These are phyloP conservation scores for Carex parvula DNA, from an alignment of 176 grass and related monocot genomes.

Conservation along the genomic window DNA sequence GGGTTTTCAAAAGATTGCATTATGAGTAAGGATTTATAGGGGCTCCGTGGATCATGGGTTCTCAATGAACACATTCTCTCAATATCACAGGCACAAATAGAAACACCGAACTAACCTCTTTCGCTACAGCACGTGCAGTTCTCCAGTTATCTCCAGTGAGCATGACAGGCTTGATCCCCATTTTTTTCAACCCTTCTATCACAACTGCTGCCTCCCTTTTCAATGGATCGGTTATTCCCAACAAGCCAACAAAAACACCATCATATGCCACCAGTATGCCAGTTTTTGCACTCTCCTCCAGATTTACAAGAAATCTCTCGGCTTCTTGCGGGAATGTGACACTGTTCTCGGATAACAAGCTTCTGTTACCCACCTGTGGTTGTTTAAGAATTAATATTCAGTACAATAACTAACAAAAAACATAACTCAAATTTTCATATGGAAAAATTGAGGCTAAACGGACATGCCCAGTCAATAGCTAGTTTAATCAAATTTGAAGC, in stretches of 20 bases:
- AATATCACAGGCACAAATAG: not conserved
- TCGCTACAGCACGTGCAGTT: constrained; percentile 82
- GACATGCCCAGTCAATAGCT: not conserved
- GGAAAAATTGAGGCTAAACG: not conserved
- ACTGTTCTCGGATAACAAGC: constrained; percentile 58
- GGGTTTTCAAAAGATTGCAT: not conserved
- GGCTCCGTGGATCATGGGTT: not conserved
- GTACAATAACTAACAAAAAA: constrained; percentile 29
- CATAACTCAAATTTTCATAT: not conserved
- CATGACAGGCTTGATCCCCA: constrained; percentile 93
- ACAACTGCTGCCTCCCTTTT: constrained; percentile 95
- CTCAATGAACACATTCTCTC: not conserved
- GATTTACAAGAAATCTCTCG: constrained; percentile 71
- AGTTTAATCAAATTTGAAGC: not conserved
- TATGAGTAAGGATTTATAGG: not conserved
- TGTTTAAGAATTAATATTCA: not conserved
- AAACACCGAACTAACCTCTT: constrained; percentile 49
- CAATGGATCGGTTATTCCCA: constrained; percentile 86
- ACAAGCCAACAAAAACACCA: constrained; percentile 52
- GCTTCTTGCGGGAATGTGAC: constrained; percentile 59
- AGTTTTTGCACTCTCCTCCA: constrained; percentile 92
- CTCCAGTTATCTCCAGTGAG: constrained; percentile 93
- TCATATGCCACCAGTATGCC: constrained; percentile 88
- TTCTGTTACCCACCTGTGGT: constrained; percentile 65
- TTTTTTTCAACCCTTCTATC: constrained; percentile 82